Conservation (phyloP, 2,329 filamentous ascomycete genomes). For the Fusarium abutilonis region DNA sequence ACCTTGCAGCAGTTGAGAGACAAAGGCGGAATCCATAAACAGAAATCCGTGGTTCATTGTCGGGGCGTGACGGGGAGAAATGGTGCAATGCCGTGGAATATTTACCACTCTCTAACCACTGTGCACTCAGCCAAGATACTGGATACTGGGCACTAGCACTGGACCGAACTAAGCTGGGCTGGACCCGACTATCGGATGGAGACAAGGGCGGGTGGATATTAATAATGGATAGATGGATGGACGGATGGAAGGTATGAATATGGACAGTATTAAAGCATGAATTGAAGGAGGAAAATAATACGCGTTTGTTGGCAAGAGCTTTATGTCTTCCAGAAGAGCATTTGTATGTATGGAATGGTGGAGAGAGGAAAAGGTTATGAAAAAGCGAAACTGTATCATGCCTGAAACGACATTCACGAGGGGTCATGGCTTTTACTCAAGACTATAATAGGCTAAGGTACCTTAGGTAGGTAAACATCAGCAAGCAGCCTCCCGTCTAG, state of each 20-base stretch:
- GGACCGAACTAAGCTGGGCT: neutral
- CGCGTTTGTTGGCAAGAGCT: neutral
- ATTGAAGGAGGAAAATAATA: neutral
- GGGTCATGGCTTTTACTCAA: constrained; percentile 6
- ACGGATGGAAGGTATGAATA: neutral
- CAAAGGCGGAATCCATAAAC: constrained; percentile 35
- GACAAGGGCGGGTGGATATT: constrained; percentile 1
- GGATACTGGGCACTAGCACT: neutral
- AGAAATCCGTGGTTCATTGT: constrained; percentile 41
- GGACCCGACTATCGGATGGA: neutral
- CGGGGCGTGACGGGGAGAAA: constrained; percentile 35
- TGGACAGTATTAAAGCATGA: neutral
- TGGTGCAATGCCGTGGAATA: constrained; percentile 28
- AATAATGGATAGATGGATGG: constrained; percentile 1
- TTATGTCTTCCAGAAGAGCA: constrained; percentile 3
- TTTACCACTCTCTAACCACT: constrained; percentile 14
- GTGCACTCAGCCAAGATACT: constrained; percentile 5
- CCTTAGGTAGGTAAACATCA: neutral
- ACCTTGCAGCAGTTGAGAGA: constrained; percentile 43
- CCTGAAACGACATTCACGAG: neutral
- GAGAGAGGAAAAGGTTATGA: neutral
- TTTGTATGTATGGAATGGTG: neutral
- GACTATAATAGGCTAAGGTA: too few species aligned
- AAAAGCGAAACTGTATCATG: neutral
- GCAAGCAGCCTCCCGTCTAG: constrained; percentile 13